These are phyloP conservation scores for Neofusicoccum sp. DNA, from an alignment of 2,329 filamentous ascomycete genomes.

Conservation along the genomic window DNA sequence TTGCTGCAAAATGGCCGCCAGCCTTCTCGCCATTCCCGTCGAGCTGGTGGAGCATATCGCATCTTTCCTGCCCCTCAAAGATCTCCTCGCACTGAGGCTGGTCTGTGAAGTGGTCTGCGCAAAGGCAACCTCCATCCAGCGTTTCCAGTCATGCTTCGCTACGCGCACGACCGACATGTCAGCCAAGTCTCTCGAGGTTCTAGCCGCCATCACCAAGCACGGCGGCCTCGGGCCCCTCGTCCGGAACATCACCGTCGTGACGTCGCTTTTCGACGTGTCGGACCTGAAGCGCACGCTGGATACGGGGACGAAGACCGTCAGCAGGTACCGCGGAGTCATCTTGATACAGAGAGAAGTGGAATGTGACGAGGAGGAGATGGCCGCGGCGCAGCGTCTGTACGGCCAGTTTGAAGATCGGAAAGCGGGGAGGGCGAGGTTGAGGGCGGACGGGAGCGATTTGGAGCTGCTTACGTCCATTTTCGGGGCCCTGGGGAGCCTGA, in stretches of 20 bases:
- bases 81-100: not conserved
- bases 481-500: not conserved
- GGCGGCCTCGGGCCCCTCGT: not conserved
- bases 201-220: not conserved
- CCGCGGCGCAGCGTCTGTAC: not conserved
- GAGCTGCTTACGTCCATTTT: not conserved
- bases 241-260: not conserved
- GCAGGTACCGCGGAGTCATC: not conserved
- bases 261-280: not conserved
- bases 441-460: not conserved
- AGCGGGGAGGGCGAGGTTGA: not conserved
- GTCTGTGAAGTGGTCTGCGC: not conserved
- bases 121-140: not conserved
- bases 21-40: not conserved
- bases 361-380: too few relatives aligned
- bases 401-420: not conserved
- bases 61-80: not conserved
- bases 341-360: not conserved
- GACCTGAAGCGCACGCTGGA: too few relatives aligned
- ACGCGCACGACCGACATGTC: not conserved
- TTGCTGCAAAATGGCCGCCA: not conserved
- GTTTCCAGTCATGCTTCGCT: not conserved
- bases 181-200: not conserved
- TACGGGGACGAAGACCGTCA: not conserved
- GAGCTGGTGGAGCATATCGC: not conserved